These are phyloP conservation scores for Trichoderma brevicompactum DNA, from an alignment of 2,329 filamentous ascomycete genomes.

Conservation along the genomic window DNA sequence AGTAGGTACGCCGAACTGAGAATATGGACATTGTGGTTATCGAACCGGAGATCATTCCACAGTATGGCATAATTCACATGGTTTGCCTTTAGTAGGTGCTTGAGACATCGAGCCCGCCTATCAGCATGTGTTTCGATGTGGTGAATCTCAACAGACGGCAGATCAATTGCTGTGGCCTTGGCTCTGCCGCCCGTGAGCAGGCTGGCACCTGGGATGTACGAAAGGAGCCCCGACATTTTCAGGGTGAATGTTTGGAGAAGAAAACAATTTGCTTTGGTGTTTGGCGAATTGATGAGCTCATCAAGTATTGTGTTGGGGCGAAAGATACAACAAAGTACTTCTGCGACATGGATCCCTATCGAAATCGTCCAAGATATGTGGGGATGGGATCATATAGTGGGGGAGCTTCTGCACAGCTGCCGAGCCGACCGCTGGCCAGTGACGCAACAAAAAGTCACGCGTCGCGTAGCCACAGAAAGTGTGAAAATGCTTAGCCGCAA, in stretches of 20 bases:
- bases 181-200: slow-evolving; percentile 35
- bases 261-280: background rate
- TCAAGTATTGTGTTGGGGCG: slow-evolving; percentile 23
- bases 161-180: slow-evolving; percentile 49
- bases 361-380: slow-evolving; percentile 16
- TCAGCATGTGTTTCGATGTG: slow-evolving; percentile 80
- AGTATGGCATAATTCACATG: slow-evolving; percentile 88
- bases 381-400: slow-evolving; percentile 15
- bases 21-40: slow-evolving; percentile 84
- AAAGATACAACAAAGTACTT: slow-evolving; percentile 6
- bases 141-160: slow-evolving; percentile 74
- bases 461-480: slow-evolving; percentile 19
- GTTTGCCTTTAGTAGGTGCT: slow-evolving; percentile 88
- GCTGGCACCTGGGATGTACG: slow-evolving; percentile 41
- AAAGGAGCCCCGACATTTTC: slow-evolving; percentile 44
- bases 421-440: slow-evolving; percentile 1
- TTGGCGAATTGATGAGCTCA: background rate
- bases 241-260: background rate
- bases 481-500: background rate
- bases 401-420: slow-evolving; percentile 13
- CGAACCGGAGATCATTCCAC: slow-evolving; percentile 72
- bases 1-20: slow-evolving; percentile 85
- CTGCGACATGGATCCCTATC: slow-evolving; percentile 3
- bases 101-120: slow-evolving; percentile 79
- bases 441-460: slow-evolving; percentile 26